These are phyloP conservation scores for Catenaria anguillulae DNA, from an alignment of 371 early-diverging fungal species.

Conservation along the genomic window DNA sequence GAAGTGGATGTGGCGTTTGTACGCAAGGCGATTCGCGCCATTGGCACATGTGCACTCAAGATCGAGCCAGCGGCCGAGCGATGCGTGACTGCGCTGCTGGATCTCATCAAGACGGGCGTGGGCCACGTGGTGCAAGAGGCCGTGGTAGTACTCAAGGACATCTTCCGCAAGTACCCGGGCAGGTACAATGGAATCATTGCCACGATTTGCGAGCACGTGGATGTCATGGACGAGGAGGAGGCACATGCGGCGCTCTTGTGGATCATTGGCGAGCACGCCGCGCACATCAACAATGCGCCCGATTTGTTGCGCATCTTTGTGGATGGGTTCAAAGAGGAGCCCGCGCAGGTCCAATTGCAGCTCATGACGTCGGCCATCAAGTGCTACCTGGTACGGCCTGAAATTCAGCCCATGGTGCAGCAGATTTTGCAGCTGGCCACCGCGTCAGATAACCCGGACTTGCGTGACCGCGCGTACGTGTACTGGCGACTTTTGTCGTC, in stretches of 20 bases:
- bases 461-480: slow-evolving; percentile 91
- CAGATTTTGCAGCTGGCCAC: slow-evolving; percentile 83
- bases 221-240: slow-evolving; percentile 77
- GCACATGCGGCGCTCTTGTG: slow-evolving; percentile 86
- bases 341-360: slow-evolving; percentile 59
- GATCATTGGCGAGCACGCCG: slow-evolving; percentile 94
- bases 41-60: slow-evolving; percentile 86
- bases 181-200: slow-evolving; percentile 75
- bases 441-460: slow-evolving; percentile 89
- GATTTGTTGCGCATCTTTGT: slow-evolving; percentile 64
- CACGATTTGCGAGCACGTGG: slow-evolving; percentile 77
- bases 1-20: slow-evolving; percentile 97
- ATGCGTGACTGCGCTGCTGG: slow-evolving; percentile 71
- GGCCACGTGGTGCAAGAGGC: slow-evolving; percentile 85
- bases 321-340: slow-evolving; percentile 49
- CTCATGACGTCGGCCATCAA: slow-evolving; percentile 89
- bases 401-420: slow-evolving; percentile 76
- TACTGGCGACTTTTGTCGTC: slow-evolving; percentile 93
- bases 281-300: slow-evolving; percentile 69
- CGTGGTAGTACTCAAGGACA: slow-evolving; percentile 82
- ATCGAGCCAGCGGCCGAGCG: slow-evolving; percentile 72
- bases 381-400: slow-evolving; percentile 79
- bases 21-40: slow-evolving; percentile 73
- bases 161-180: slow-evolving; percentile 84
- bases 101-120: slow-evolving; percentile 76